phyloP scores from a whole-genome alignment of 805 yeast species.

The Saturnispora sanitii region DNA sequence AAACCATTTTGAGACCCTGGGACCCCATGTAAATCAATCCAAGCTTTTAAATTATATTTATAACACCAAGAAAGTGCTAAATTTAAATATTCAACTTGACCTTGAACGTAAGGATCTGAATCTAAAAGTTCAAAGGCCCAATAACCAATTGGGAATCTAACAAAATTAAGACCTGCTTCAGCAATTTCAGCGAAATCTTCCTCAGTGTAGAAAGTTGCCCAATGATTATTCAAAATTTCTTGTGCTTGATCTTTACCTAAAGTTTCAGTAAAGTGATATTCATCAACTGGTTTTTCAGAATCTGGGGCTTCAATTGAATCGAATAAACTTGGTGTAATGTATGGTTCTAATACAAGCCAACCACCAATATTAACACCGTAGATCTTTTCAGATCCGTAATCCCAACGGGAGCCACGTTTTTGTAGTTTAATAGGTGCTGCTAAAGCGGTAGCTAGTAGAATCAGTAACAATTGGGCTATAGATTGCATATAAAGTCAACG shows the following conservation, averaged over 20 bases:
- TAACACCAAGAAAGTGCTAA: constrained; percentile 61
- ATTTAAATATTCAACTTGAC: constrained; percentile 56
- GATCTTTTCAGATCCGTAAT: constrained; percentile 21
- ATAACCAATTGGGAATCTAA: constrained; percentile 72
- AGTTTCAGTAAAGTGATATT: constrained; percentile 52
- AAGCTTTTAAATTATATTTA: constrained; percentile 48
- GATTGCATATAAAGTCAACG: not conserved
- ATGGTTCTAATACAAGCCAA: constrained; percentile 84
- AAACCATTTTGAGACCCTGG: constrained; percentile 86
- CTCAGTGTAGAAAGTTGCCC: constrained; percentile 72
- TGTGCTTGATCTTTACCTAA: constrained; percentile 55
- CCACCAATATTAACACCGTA: constrained; percentile 82
- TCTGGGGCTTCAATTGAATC: constrained; percentile 34
- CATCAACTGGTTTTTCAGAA: constrained; percentile 64
- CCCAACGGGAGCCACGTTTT: constrained; percentile 26
- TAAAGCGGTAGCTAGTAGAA: constrained; percentile 3
- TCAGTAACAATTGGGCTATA: not conserved
- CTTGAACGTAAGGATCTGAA: constrained; percentile 55
- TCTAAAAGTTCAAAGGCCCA: constrained; percentile 56
- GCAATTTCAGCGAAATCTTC: constrained; percentile 55
- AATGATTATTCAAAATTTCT: constrained; percentile 50
- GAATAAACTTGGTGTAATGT: constrained; percentile 72
- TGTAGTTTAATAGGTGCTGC: constrained; percentile 22
- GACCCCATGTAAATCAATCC: constrained; percentile 72
- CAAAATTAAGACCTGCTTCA: constrained; percentile 56